Evolutionary conservation across 768 basidiomycete genomes (phyloP).

Genomic region (Cubamyces lactineus): DNA sequence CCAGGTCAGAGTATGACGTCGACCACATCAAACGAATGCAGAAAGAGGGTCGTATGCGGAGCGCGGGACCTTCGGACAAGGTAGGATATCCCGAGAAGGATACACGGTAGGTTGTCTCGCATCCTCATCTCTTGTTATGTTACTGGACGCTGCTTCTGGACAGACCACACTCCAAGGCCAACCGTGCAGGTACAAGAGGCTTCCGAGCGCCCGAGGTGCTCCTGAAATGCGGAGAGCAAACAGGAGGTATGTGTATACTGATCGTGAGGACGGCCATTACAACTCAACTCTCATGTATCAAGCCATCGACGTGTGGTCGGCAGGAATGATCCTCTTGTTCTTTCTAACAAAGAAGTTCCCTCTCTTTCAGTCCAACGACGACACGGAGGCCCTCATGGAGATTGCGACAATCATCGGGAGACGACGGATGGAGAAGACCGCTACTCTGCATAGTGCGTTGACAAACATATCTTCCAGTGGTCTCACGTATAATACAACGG

Average conservation of each 20-base stretch:
- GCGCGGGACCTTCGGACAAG: constrained; percentile 57
- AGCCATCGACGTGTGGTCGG: constrained; percentile 99
- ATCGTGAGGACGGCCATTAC: neutral
- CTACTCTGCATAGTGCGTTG: constrained; percentile 79
- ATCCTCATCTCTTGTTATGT: neutral
- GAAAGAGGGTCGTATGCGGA: constrained; percentile 60
- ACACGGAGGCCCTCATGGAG: constrained; percentile 95
- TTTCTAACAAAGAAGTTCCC: constrained; percentile 94
- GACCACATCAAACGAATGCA: constrained; percentile 60
- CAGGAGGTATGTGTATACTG: constrained; percentile 63
- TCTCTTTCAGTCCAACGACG: constrained; percentile 90
- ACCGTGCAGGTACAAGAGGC: constrained; percentile 94
- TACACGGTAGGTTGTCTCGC: constrained; percentile 49
- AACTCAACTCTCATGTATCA: too few species aligned
- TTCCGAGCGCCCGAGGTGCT: constrained; percentile 97
- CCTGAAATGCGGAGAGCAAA: constrained; percentile 91
- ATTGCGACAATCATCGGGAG: constrained; percentile 86
- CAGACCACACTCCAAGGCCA: constrained; percentile 87
- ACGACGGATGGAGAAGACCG: constrained; percentile 80
- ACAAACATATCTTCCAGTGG: neutral
- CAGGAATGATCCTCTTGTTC: constrained; percentile 89
- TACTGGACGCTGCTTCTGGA: constrained; percentile 11
- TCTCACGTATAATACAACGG: too few species aligned
- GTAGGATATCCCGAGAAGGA: constrained; percentile 84
- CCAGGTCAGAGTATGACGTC: constrained; percentile 48